Conservation (phyloP, 768 basidiomycete species). For the Collybiopsis luxurians region DNA sequence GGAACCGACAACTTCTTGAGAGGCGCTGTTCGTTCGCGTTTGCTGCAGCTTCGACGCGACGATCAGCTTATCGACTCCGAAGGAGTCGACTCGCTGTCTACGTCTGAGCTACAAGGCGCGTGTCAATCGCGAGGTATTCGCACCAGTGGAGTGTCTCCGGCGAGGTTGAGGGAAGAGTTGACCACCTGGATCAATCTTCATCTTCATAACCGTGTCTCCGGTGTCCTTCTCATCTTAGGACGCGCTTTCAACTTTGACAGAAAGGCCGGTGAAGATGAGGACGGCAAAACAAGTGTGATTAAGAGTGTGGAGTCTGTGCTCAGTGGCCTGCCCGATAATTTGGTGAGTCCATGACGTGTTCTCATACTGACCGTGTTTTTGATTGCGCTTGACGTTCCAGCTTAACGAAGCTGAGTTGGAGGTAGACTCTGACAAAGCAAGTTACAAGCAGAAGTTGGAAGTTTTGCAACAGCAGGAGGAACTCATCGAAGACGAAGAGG, state of each 20-base stretch:
- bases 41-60: conserved; percentile 83
- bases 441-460: conserved; percentile 97
- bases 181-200: conserved; percentile 92
- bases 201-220: conserved; percentile 86
- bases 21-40: conserved; percentile 80
- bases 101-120: conserved; percentile 86
- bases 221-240: conserved; percentile 90
- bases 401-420: conserved; percentile 96
- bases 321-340: conserved; percentile 88
- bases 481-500: conserved; percentile 98
- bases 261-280: conserved; percentile 68
- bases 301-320: conserved; percentile 85
- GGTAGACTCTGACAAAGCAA: conserved; percentile 90
- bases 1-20: conserved; percentile 98
- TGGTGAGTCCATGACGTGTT: conserved; percentile 52
- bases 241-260: conserved; percentile 93
- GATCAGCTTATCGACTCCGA: conserved; percentile 91
- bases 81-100: conserved; percentile 89
- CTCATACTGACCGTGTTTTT: conserved; percentile 4
- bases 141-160: conserved; percentile 83
- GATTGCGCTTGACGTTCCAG: conserved; percentile 35
- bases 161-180: conserved; percentile 85
- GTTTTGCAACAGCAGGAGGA: conserved; percentile 98
- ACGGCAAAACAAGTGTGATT: conserved; percentile 80
- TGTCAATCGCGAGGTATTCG: conserved; percentile 94